Percentiles rank a stretch among this genome's conserved stretches.
phyloP scores from a whole-genome alignment of 2,329 filamentous ascomycete species.

The Pezicula neosporulosa region DNA sequence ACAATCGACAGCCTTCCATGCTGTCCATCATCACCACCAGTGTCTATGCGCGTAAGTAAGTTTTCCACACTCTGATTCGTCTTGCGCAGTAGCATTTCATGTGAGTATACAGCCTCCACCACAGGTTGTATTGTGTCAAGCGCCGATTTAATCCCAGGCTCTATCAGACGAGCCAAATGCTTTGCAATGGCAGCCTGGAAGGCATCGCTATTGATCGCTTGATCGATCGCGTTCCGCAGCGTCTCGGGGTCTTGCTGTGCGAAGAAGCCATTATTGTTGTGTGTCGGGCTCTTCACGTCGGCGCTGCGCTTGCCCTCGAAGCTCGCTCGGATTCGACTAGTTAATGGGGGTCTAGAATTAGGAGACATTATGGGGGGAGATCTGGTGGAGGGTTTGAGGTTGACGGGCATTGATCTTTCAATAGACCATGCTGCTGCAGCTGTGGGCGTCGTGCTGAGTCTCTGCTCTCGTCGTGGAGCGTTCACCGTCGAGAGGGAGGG shows the following conservation, averaged over 20 bases:
- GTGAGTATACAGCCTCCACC: conserved; percentile 28
- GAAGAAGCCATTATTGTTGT: conserved; percentile 13
- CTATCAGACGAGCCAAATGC: conserved; percentile 25
- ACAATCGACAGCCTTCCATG: neutral
- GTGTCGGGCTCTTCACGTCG: conserved; percentile 9
- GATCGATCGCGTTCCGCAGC: conserved; percentile 21
- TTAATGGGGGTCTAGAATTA: conserved; percentile 26
- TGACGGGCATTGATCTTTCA: conserved; percentile 1
- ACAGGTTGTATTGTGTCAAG: conserved; percentile 29
- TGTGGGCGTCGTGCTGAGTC: neutral
- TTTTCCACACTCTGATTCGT: conserved; percentile 27
- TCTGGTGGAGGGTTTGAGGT: neutral
- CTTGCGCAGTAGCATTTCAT: conserved; percentile 26
- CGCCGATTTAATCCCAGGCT: conserved; percentile 27
- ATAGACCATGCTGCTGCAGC: neutral
- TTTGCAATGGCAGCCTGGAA: conserved; percentile 27
- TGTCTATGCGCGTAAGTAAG: conserved; percentile 21
- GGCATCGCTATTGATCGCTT: conserved; percentile 23
- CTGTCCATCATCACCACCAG: conserved; percentile 9
- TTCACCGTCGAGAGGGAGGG: neutral
- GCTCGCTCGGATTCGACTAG: conserved; percentile 24
- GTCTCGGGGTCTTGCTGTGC: conserved; percentile 19
- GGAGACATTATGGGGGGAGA: conserved; percentile 13
- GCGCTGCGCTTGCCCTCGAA: conserved; percentile 23
- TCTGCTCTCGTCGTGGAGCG: neutral